Percentiles rank a stretch among this genome's conserved stretches.
These are phyloP conservation scores for Cephaloascus albidus DNA, from an alignment of 805 yeast species.

Conservation along the genomic window DNA sequence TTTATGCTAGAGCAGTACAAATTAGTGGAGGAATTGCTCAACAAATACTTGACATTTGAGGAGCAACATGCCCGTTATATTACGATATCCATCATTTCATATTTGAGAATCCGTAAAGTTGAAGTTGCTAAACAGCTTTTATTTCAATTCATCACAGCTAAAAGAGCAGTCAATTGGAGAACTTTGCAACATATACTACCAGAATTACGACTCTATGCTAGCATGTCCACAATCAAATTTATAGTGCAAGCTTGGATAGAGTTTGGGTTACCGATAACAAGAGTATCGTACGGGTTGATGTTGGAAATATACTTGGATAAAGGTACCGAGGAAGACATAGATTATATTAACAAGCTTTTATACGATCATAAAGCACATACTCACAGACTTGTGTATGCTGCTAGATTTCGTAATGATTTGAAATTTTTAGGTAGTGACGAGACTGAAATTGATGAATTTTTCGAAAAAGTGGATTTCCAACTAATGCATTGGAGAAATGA, in stretches of 20 bases:
- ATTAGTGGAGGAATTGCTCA: conserved; percentile 9
- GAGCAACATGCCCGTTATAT: conserved; percentile 3
- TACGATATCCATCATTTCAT: conserved; percentile 10
- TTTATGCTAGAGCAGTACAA: conserved; percentile 4
- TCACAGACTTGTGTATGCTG: conserved; percentile 12
- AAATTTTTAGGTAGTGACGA: conserved; percentile 10
- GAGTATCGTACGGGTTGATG: conserved; percentile 6
- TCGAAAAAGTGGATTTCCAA: conserved; percentile 7
- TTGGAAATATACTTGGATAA: conserved; percentile 1
- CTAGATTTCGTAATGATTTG: conserved; percentile 12
- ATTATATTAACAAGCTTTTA: conserved; percentile 7
- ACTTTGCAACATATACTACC: conserved; percentile 9
- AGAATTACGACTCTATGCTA: conserved; percentile 7
- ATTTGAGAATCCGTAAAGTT: conserved; percentile 9
- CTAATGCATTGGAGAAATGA: conserved; percentile 6
- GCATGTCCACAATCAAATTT: conserved; percentile 8
- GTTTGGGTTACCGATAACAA: conserved; percentile 9
- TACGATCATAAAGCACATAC: conserved; percentile 1
- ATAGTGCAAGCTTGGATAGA: conserved; percentile 9
- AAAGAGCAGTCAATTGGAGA: conserved; percentile 10
- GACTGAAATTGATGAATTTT: conserved; percentile 9
- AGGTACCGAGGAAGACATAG: conserved; percentile 1
- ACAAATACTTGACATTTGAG: conserved; percentile 6
- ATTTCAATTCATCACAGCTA: conserved; percentile 12
- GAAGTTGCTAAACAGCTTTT: conserved; percentile 14